A percentile compares a stretch with the other conserved stretches of the same genome.
Evolutionary conservation across 2,329 filamentous ascomycete genomes (phyloP).

Genomic region (Colletotrichum euphorbiae): DNA sequence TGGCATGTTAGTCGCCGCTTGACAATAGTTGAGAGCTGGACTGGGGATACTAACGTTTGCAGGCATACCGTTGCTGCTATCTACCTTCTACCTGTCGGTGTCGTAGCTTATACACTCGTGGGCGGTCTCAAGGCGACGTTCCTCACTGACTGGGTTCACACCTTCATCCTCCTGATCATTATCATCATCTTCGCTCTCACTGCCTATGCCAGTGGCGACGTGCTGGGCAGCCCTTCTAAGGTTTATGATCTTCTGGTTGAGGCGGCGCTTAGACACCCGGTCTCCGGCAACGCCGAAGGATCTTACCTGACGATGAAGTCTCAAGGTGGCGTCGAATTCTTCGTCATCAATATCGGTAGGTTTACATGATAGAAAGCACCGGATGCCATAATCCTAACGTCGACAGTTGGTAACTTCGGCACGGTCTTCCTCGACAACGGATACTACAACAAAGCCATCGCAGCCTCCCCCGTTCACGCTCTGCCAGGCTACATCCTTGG

Average conservation of each 20-base stretch:
- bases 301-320: conserved; percentile 85
- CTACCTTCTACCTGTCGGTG: conserved; percentile 83
- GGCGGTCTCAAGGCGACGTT: conserved; percentile 83
- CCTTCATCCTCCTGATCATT: conserved; percentile 79
- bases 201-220: conserved; percentile 64
- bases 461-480: conserved; percentile 80
- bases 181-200: conserved; percentile 83
- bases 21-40: rapidly evolving
- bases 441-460: conserved; percentile 89
- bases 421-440: conserved; percentile 83
- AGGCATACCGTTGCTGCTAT: conserved; percentile 74
- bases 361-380: neutral
- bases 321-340: conserved; percentile 75
- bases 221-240: conserved; percentile 73
- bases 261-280: conserved; percentile 74
- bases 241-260: conserved; percentile 77
- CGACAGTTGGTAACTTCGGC: conserved; percentile 73
- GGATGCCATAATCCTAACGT: conserved; percentile 53
- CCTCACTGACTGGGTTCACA: conserved; percentile 82
- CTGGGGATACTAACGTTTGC: neutral
- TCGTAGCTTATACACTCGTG: conserved; percentile 77
- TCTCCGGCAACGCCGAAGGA: conserved; percentile 78
- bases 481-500: conserved; percentile 83
- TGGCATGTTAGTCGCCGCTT: conserved; percentile 43
- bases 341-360: conserved; percentile 78